A percentile compares a stretch with the other conserved stretches of the same genome.
Conservation (phyloP, 2,329 filamentous ascomycete species). For the Aspergillus udagawae region DNA sequence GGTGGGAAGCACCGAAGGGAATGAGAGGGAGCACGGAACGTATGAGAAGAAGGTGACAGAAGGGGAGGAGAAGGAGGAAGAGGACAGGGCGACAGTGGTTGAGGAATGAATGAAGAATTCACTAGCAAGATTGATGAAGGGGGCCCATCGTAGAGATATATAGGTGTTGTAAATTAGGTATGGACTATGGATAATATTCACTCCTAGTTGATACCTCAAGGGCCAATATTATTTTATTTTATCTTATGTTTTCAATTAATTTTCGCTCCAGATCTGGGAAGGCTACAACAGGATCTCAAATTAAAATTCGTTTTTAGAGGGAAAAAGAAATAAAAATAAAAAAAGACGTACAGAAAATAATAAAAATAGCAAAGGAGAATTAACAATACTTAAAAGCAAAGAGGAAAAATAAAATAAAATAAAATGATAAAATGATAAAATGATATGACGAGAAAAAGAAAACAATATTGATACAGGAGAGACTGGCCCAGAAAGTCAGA, state of each 20-base stretch:
- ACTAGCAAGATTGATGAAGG: constrained; percentile 22
- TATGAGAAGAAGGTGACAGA: constrained; percentile 9
- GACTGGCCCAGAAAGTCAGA: neutral
- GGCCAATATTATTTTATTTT: neutral
- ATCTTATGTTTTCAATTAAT: neutral
- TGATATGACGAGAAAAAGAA: constrained; percentile 6
- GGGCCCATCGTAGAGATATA: constrained; percentile 34
- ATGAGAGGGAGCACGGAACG: constrained; percentile 9
- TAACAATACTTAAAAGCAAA: neutral
- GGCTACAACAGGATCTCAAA: constrained; percentile 4
- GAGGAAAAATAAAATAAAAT: constrained; percentile 6
- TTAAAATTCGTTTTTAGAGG: neutral
- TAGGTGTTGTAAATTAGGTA: constrained; percentile 8
- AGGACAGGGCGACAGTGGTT: constrained; percentile 14
- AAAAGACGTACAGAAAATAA: constrained; percentile 7
- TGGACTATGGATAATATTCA: neutral
- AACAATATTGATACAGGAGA: constrained; percentile 2
- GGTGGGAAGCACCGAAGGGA: constrained; percentile 4
- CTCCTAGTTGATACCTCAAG: neutral
- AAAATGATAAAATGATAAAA: constrained; percentile 4
- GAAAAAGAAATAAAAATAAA: constrained; percentile 4
- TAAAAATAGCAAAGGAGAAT: constrained; percentile 1
- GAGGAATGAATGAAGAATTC: constrained; percentile 23
- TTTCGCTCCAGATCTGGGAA: neutral
- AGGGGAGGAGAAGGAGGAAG: constrained; percentile 6